These are phyloP conservation scores for Sporodiniella umbellata DNA, from an alignment of 371 early-diverging fungal genomes.

Conservation along the genomic window DNA sequence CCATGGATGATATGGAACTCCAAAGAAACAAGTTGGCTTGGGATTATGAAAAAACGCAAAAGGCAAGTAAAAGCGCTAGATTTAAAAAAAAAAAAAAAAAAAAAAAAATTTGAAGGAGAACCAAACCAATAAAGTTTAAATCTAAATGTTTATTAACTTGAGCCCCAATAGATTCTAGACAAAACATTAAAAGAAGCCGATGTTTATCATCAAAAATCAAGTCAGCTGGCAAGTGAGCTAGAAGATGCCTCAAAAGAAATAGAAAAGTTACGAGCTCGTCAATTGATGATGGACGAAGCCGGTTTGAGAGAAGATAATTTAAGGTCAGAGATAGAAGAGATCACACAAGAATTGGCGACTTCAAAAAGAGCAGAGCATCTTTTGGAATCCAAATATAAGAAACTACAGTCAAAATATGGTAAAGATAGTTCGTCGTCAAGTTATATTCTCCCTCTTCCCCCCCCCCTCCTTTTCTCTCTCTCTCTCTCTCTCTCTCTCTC, in stretches of 20 bases:
- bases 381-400: slow-evolving; percentile 44
- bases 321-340: slow-evolving; percentile 40
- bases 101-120: background rate
- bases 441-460: no score
- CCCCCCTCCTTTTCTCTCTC: no score
- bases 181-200: slow-evolving; percentile 21
- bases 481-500: no score
- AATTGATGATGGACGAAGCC: slow-evolving; percentile 17
- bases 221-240: slow-evolving; percentile 13
- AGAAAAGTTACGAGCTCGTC: slow-evolving; percentile 18
- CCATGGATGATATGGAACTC: slow-evolving; percentile 23
- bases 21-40: slow-evolving; percentile 26
- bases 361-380: slow-evolving; percentile 34
- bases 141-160: no score
- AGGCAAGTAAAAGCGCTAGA: slow-evolving; percentile 23
- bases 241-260: slow-evolving; percentile 16
- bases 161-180: slow-evolving; percentile 22
- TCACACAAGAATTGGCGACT: slow-evolving; percentile 39
- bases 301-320: background rate
- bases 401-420: slow-evolving; percentile 39
- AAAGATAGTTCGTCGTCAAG: no score
- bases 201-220: slow-evolving; percentile 11
- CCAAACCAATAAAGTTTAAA: no score
- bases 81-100: background rate
- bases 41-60: slow-evolving; percentile 42